Evolutionary conservation across 169 alveolate genomes (phyloP).

Genomic region (Fabrea salina): DNA sequence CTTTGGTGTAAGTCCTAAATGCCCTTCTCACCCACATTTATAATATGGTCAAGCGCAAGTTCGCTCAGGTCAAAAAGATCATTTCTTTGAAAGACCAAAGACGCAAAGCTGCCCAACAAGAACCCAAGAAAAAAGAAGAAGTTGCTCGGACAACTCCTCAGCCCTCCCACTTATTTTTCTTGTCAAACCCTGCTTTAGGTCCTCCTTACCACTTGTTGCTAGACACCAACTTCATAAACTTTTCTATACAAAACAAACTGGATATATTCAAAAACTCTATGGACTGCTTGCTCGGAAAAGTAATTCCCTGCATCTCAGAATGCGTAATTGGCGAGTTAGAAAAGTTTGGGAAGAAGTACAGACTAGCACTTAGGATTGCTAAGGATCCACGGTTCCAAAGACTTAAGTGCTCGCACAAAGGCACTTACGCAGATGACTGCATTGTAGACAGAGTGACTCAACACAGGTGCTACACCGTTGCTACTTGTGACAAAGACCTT

Average conservation of each 20-base stretch:
- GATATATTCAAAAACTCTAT: constrained; percentile 94
- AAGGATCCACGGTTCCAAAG: constrained; percentile 96
- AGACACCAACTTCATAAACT: constrained; percentile 99
- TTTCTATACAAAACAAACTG: constrained; percentile 96
- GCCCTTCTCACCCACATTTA: not conserved
- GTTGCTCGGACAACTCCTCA: not conserved
- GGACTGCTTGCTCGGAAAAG: constrained; percentile 96
- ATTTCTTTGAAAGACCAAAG: constrained; percentile 20
- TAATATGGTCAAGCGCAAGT: constrained; percentile 7
- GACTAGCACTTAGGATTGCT: constrained; percentile 95
- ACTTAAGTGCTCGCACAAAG: constrained; percentile 95
- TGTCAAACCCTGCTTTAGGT: constrained; percentile 91
- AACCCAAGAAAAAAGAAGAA: not conserved
- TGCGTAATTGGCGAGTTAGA: constrained; percentile 99
- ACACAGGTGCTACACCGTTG: constrained; percentile 96
- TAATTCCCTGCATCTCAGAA: constrained; percentile 95
- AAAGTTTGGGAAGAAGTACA: constrained; percentile 96
- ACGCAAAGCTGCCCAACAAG: not conserved
- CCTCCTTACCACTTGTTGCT: constrained; percentile 97
- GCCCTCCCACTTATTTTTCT: constrained; percentile 67
- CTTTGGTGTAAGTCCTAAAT: not conserved
- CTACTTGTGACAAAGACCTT: constrained; percentile 98
- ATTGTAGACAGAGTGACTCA: constrained; percentile 93
- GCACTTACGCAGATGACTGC: constrained; percentile 99
- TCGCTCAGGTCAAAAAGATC: constrained; percentile 24